These are phyloP conservation scores for Aquilaria agallochum DNA, from an alignment of 441 rosid genomes.

Conservation along the genomic window DNA sequence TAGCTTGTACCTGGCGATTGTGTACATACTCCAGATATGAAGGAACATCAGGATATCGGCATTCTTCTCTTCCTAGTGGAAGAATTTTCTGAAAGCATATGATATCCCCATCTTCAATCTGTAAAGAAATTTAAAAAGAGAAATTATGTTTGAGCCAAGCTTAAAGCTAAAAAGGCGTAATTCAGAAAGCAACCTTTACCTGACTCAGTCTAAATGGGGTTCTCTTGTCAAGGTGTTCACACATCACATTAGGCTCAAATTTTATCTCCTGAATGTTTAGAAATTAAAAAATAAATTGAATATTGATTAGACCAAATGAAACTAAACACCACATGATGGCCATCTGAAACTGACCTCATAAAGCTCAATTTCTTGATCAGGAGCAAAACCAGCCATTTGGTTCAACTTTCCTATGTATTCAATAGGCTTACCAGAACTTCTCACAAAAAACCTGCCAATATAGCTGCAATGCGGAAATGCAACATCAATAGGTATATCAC, in stretches of 20 bases:
- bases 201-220: slow-evolving; percentile 45
- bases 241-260: slow-evolving; percentile 65
- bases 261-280: slow-evolving; percentile 49
- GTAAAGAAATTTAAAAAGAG: slow-evolving; percentile 17
- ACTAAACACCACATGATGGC: slow-evolving; percentile 1
- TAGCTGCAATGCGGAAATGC: slow-evolving; percentile 37
- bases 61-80: slow-evolving; percentile 32
- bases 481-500: slow-evolving; percentile 5
- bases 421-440: slow-evolving; percentile 49
- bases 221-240: slow-evolving; percentile 54
- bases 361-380: slow-evolving; percentile 87
- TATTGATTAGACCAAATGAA: slow-evolving; percentile 7
- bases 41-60: slow-evolving; percentile 60
- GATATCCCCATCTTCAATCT: slow-evolving; percentile 78
- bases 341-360: slow-evolving; percentile 61
- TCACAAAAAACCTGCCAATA: slow-evolving; percentile 62
- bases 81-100: slow-evolving; percentile 56
- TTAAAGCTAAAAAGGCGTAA: slow-evolving; percentile 3
- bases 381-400: slow-evolving; percentile 85
- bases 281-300: slow-evolving; percentile 1
- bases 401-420: slow-evolving; percentile 58
- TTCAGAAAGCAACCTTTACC: slow-evolving; percentile 22
- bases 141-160: slow-evolving; percentile 14
- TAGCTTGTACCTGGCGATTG: slow-evolving; percentile 50
- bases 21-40: slow-evolving; percentile 65